Evolutionary conservation across 805 yeast species (phyloP).

Genomic region (Saccharomycopsis microspora): DNA sequence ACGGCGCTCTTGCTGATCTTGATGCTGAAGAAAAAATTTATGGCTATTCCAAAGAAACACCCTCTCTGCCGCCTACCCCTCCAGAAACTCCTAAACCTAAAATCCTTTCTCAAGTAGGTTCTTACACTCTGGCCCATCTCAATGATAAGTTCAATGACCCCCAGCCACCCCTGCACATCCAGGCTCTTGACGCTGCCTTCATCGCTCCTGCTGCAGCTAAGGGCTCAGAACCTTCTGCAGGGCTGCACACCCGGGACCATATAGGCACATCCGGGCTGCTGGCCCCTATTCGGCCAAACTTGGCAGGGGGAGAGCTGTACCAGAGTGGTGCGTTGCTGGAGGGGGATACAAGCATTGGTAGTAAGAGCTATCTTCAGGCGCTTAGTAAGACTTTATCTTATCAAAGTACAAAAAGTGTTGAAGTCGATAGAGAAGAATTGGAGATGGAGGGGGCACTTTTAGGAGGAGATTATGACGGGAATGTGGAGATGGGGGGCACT

Average conservation of each 20-base stretch:
- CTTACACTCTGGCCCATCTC: slow-evolving; percentile 8
- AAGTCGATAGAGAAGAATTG: slow-evolving; percentile 21
- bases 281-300: slow-evolving; percentile 36
- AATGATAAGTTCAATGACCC: slow-evolving; percentile 13
- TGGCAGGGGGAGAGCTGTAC: slow-evolving; percentile 72
- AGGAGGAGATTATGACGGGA: slow-evolving; percentile 28
- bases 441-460: slow-evolving; percentile 47
- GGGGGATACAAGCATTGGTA: slow-evolving; percentile 7
- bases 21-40: slow-evolving; percentile 13
- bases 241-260: slow-evolving; percentile 12
- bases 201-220: slow-evolving; percentile 35
- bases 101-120: slow-evolving; percentile 1
- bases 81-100: neutral
- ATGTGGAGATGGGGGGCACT: slow-evolving; percentile 16
- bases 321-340: slow-evolving; percentile 27
- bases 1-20: slow-evolving; percentile 9
- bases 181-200: slow-evolving; percentile 27
- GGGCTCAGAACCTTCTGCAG: slow-evolving; percentile 23
- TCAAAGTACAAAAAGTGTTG: slow-evolving; percentile 2
- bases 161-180: slow-evolving; percentile 24
- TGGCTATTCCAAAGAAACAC: slow-evolving; percentile 4
- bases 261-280: slow-evolving; percentile 16
- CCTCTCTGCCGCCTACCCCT: neutral
- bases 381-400: slow-evolving; percentile 14
- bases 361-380: slow-evolving; percentile 11